Conservation (phyloP, 1,284 basidiomycete genomes). For the Cystobasidiaceae sp. region DNA sequence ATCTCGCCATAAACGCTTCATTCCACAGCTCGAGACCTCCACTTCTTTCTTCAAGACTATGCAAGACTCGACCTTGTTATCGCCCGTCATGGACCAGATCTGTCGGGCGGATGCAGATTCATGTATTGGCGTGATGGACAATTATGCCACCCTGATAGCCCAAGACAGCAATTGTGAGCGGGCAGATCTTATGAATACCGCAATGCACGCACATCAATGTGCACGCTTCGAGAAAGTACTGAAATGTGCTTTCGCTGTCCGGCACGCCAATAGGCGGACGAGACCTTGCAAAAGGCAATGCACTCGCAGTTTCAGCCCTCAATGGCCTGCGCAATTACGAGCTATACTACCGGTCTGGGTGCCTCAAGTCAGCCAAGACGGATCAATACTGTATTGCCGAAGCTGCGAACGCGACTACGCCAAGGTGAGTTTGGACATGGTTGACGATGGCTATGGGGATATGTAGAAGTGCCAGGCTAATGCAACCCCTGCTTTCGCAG, state of each 20-base stretch:
- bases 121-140: constrained; percentile 34
- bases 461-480: too few relatives aligned
- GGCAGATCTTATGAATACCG: too few relatives aligned
- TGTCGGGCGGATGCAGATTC: constrained; percentile 33
- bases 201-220: too few relatives aligned
- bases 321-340: constrained; percentile 38
- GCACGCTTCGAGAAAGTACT: neutral
- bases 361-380: constrained; percentile 32
- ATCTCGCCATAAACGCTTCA: too few relatives aligned
- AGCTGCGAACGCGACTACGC: constrained; percentile 31
- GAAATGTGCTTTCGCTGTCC: neutral
- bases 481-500: too few relatives aligned
- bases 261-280: constrained; percentile 32
- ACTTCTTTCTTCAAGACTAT: constrained; percentile 37
- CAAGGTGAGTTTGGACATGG: neutral
- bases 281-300: constrained; percentile 36
- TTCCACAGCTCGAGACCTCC: constrained; percentile 35
- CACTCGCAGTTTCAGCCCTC: constrained; percentile 38
- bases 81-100: constrained; percentile 37
- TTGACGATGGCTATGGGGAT: too few relatives aligned
- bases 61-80: constrained; percentile 33
- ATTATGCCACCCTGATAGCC: constrained; percentile 30
- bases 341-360: constrained; percentile 35
- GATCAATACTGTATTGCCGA: constrained; percentile 39
- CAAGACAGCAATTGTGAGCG: constrained; percentile 8